Evolutionary conservation across 805 yeast species (phyloP), one percentile per base, ranked within the genome.

Genomic region (Candida hispaniensis): DNA sequence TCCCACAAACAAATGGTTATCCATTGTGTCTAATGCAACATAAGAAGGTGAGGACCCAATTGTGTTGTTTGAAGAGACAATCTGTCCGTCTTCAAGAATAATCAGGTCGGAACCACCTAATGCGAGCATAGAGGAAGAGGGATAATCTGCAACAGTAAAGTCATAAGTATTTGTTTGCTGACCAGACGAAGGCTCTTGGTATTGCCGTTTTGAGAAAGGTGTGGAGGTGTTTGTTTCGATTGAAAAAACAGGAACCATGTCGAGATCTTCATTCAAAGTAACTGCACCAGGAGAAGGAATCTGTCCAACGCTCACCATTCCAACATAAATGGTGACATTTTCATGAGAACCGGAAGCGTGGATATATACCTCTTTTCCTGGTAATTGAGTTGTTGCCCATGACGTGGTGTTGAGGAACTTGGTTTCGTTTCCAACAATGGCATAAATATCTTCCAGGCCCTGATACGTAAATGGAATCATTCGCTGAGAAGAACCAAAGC

Each of bases 1-100:
- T 4, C 60, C 65, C 14, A 46, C 47, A 35, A 44, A 44, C 14
- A 54, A 43, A 16, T 39, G 34, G 22, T 45, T 26, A 7, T 42
- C 23, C n/a, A n/a, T n/a, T n/a, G n/a, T n/a, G n/a, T n/a, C n/a
- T n/a, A n/a, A n/a, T n/a, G n/a, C n/a, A n/a, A n/a, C n/a, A n/a
- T n/a, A n/a, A 6, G 43, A 44, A 10, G 41, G 29, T 14, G 45
- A 28, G 1, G 52, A 29, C 2, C 57, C 52, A 8, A 39, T 38
- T 4, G 42, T 44, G 6, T 18, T 50, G 27, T n/a, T 46, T 16
- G 47, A 50, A 45, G 55, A 47, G 11, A 49, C 39, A 13, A 60
- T 41, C 10, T 58, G 43, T 9, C 61, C 38, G 20, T 55, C 48
- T 14, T 42, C 21, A 9, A 52, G 57, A 6, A 38, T 26, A 5